These are phyloP conservation scores for Goffeauzyma gilvescens DNA, from an alignment of 768 basidiomycete genomes.

Conservation along the genomic window DNA sequence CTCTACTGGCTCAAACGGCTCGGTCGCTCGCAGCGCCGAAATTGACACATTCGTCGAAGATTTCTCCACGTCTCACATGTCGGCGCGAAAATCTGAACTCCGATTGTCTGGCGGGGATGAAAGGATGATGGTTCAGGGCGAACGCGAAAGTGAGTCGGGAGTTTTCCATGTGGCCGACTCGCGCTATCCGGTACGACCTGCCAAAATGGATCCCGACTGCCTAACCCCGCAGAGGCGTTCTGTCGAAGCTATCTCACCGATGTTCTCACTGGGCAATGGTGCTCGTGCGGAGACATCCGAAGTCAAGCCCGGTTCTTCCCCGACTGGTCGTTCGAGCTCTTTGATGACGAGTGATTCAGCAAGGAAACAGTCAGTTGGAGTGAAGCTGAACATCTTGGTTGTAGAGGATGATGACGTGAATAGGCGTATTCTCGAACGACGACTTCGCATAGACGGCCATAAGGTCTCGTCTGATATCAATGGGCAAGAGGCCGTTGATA, in stretches of 20 bases:
- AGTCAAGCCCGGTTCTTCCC: no score
- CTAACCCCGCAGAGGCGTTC: slow-evolving; percentile 10
- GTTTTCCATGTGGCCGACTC: slow-evolving; percentile 27
- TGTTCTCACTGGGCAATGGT: no score
- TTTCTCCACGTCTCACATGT: slow-evolving; percentile 28
- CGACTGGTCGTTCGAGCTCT: not conserved
- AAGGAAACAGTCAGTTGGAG: not conserved
- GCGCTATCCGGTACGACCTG: slow-evolving; percentile 22
- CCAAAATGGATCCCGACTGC: slow-evolving; percentile 14
- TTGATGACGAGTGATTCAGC: not conserved
- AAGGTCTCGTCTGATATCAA: slow-evolving; percentile 48
- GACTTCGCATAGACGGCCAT: slow-evolving; percentile 49
- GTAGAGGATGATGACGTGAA: slow-evolving; percentile 68
- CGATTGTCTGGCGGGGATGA: slow-evolving; percentile 18
- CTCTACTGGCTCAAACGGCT: not conserved
- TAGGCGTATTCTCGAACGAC: slow-evolving; percentile 48
- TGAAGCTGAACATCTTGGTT: slow-evolving; percentile 39
- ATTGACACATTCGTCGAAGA: slow-evolving; percentile 34
- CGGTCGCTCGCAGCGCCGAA: slow-evolving; percentile 18
- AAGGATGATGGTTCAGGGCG: slow-evolving; percentile 17
- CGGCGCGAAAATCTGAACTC: no score
- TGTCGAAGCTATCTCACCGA: no score
- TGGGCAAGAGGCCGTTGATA: slow-evolving; percentile 55
- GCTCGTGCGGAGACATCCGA: not conserved
- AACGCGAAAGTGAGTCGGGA: slow-evolving; percentile 21